phyloP scores from a whole-genome alignment of 768 basidiomycete species.

The Chlorophyllum brunneum region DNA sequence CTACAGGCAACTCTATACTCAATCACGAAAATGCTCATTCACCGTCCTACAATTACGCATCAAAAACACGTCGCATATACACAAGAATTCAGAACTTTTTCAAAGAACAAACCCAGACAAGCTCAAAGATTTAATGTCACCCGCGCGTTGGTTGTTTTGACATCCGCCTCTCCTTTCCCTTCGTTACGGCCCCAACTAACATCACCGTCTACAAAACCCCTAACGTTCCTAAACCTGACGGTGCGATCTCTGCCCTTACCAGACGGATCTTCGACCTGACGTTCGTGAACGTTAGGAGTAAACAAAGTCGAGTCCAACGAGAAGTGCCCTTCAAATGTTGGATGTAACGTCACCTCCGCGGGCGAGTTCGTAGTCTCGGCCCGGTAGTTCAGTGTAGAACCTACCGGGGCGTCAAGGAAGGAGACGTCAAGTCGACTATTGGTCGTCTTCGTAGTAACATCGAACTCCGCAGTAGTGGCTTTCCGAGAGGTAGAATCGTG shows the following conservation, averaged over 20 bases:
- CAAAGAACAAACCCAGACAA: background rate
- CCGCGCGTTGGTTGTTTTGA: background rate
- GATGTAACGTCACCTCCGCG: constrained; percentile 7
- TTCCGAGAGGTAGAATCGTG: background rate
- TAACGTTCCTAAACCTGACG: background rate
- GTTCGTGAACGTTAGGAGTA: background rate
- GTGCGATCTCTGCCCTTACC: background rate
- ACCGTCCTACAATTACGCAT: too few species aligned
- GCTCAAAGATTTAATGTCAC: constrained; percentile 5
- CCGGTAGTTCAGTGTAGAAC: background rate
- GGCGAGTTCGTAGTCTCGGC: constrained; percentile 2
- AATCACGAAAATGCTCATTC: too few species aligned
- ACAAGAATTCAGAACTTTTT: too few species aligned
- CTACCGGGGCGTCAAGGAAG: constrained; percentile 4
- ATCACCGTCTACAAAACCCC: constrained; percentile 1
- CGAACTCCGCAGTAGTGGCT: background rate
- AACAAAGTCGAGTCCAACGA: background rate
- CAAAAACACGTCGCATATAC: too few species aligned
- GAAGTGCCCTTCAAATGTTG: constrained; percentile 10
- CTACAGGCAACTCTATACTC: too few species aligned
- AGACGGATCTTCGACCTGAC: constrained; percentile 6
- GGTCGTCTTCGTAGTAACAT: background rate
- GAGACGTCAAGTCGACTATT: constrained; percentile 1
- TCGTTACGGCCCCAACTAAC: background rate
- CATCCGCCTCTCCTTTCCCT: constrained; percentile 4